Conservation (phyloP, 257 asterid genomes). For the Solanum habrochaites region DNA sequence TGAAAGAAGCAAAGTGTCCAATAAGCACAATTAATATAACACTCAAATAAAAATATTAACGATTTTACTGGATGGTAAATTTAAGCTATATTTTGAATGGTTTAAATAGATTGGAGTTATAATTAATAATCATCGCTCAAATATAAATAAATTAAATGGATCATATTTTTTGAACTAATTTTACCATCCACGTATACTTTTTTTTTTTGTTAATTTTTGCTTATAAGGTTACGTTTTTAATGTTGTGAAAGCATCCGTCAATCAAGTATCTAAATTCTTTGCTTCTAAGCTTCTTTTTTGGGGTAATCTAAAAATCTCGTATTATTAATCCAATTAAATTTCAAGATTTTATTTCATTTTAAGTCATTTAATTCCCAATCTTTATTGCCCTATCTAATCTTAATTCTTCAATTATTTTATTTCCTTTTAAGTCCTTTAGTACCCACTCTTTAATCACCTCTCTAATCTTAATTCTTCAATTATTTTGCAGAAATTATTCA, state of each 20-base stretch:
- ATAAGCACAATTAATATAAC: not conserved
- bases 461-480: not conserved
- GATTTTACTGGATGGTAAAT: fast-evolving
- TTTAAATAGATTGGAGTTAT: not conserved
- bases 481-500: not conserved
- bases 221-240: not conserved
- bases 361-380: not conserved
- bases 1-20: not conserved
- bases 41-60: not conserved
- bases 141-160: fast-evolving
- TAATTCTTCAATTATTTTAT: not conserved
- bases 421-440: not conserved
- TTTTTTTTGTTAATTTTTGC: not conserved
- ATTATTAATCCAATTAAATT: not conserved
- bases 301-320: not conserved
- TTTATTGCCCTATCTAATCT: not conserved
- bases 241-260: not conserved
- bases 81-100: fast-evolving
- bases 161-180: not conserved
- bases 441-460: not conserved
- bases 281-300: not conserved
- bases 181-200: not conserved
- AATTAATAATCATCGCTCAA: fast-evolving
- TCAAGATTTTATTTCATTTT: not conserved
- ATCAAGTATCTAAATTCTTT: not conserved